phyloP scores from a whole-genome alignment of 106 monocot genomes.

The Dendrobium officinale region DNA sequence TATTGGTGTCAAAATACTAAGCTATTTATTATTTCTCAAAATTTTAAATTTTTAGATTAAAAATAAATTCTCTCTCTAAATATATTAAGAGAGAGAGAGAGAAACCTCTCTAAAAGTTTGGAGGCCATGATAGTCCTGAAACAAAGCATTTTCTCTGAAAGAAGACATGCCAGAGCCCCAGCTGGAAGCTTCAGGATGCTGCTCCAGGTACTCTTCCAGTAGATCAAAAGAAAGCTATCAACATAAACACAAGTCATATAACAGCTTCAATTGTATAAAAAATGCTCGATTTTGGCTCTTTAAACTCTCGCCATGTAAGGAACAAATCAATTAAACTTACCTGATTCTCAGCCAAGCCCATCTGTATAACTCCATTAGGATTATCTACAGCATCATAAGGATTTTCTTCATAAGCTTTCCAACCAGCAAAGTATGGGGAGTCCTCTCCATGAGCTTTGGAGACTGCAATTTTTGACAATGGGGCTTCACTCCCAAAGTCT shows the following conservation, averaged over 20 bases:
- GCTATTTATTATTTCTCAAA: too few relatives aligned
- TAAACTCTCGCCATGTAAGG: too few relatives aligned
- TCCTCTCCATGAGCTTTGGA: conserved; percentile 26
- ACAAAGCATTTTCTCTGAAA: conserved; percentile 62
- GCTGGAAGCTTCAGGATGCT: conserved; percentile 33
- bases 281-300: too few relatives aligned
- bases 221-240: conserved; percentile 37
- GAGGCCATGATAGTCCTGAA: conserved; percentile 67
- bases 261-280: too few relatives aligned
- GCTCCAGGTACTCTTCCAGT: conserved; percentile 44
- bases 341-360: conserved; percentile 75
- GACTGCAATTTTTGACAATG: not conserved
- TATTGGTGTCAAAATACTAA: too few relatives aligned
- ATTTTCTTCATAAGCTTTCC: conserved; percentile 64
- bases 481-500: not conserved
- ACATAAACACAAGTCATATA: too few relatives aligned
- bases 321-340: conserved; percentile 4
- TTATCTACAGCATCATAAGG: conserved; percentile 41
- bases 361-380: conserved; percentile 58
- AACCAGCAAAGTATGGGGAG: conserved; percentile 63
- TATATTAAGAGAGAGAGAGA: not conserved
- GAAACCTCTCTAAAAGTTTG: conserved; percentile 46
- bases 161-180: conserved; percentile 23
- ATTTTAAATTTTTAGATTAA: too few relatives aligned
- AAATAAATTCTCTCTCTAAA: too few relatives aligned